Evolutionary conservation across 108 stramenopile species (phyloP).

Genomic region (Skeletonema grethae): DNA sequence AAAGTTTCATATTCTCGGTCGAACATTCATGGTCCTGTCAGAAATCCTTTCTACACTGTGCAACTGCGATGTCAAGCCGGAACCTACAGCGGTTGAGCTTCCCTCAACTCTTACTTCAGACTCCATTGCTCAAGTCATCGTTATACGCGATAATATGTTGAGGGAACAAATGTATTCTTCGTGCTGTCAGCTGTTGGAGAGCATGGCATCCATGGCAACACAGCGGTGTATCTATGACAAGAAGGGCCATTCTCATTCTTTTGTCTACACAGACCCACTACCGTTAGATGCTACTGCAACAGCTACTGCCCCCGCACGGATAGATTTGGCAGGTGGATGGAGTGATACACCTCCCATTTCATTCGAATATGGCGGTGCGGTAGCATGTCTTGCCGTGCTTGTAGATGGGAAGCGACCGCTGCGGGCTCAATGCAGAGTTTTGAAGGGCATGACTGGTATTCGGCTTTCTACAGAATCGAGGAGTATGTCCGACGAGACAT

Average conservation of each 20-base stretch:
- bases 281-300: constrained; percentile 46
- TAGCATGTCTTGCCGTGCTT: constrained; percentile 68
- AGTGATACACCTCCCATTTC: constrained; percentile 88
- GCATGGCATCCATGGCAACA: constrained; percentile 43
- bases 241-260: background rate
- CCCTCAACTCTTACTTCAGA: background rate
- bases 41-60: background rate
- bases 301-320: constrained; percentile 71
- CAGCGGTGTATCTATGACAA: constrained; percentile 50
- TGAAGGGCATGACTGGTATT: constrained; percentile 48
- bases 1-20: constrained; percentile 59
- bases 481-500: constrained; percentile 32
- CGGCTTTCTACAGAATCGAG: constrained; percentile 59
- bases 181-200: constrained; percentile 41
- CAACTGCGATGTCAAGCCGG: background rate
- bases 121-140: constrained; percentile 2
- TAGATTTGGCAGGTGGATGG: constrained; percentile 91
- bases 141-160: background rate
- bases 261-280: constrained; percentile 15
- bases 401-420: constrained; percentile 67
- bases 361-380: constrained; percentile 77
- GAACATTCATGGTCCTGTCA: constrained; percentile 53
- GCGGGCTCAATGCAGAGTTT: constrained; percentile 60
- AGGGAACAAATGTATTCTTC: background rate
- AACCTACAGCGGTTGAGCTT: background rate